Evolutionary conservation across 345 rosid genomes (phyloP).

Genomic region (Lepidium didymum): DNA sequence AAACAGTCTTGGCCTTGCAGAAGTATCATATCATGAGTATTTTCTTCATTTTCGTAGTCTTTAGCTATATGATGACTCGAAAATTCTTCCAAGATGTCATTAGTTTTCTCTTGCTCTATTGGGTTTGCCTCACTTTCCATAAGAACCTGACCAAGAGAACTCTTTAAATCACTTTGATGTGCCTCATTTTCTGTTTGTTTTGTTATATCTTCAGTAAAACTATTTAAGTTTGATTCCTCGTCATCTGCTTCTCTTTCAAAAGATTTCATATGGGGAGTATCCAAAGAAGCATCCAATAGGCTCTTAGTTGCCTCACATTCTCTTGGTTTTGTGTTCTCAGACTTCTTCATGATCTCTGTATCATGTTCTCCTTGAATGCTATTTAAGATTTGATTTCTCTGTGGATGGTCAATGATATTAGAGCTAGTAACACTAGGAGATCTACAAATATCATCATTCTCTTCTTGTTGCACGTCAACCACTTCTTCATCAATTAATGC

Average conservation of each 20-base stretch:
- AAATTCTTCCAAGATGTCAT: not conserved
- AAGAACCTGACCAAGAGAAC: not conserved
- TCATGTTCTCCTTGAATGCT: constrained; percentile 6
- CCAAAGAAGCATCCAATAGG: constrained; percentile 6
- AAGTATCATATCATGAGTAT: not conserved
- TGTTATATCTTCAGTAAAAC: not conserved
- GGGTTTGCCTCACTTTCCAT: not conserved
- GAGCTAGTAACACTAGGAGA: not conserved
- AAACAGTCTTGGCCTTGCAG: not conserved
- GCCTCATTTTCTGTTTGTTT: not conserved
- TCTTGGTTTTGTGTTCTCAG: not conserved
- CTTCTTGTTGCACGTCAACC: not conserved
- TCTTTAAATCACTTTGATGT: not conserved
- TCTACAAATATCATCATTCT: constrained; percentile 2
- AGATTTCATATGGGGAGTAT: not conserved
- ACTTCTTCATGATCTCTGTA: not conserved
- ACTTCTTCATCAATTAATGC: constrained; percentile 6
- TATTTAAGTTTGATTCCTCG: not conserved
- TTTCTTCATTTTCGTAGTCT: not conserved
- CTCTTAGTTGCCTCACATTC: constrained; percentile 2
- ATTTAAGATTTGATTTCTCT: not conserved
- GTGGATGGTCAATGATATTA: not conserved
- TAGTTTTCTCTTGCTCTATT: not conserved
- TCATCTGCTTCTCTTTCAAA: not conserved
- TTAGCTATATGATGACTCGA: not conserved